Evolutionary conservation across 2,329 filamentous ascomycete genomes (phyloP).

Genomic region (Trichoderma endophyticum): DNA sequence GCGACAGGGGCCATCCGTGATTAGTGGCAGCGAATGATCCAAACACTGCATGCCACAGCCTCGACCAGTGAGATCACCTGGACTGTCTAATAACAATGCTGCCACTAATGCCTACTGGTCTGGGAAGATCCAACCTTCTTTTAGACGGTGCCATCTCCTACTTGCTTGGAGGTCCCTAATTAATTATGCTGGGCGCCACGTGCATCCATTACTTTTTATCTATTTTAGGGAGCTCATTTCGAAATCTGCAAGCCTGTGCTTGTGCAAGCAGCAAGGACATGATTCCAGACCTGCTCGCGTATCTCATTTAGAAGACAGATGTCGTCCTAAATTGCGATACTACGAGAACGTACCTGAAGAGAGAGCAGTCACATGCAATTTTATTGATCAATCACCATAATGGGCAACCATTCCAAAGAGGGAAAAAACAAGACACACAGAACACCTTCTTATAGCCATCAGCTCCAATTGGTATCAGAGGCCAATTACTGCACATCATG

Average conservation of each 20-base stretch:
- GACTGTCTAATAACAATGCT: not conserved
- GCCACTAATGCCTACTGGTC: not conserved
- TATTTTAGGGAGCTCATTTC: constrained; percentile 6
- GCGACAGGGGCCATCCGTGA: constrained; percentile 1
- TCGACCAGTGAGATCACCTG: not conserved
- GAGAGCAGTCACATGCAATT: not conserved
- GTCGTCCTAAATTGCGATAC: not conserved
- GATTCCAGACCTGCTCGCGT: constrained; percentile 7
- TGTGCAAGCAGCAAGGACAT: not conserved
- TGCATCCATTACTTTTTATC: not conserved
- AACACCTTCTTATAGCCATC: not conserved
- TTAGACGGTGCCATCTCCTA: not conserved
- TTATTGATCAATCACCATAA: not conserved
- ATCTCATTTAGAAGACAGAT: constrained; percentile 4
- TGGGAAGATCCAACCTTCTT: not conserved
- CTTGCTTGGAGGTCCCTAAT: not conserved
- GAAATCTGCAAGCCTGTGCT: not conserved
- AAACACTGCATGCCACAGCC: not conserved
- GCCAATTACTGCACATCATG: not conserved
- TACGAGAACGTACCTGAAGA: not conserved
- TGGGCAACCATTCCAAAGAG: not conserved
- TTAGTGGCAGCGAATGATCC: not conserved
- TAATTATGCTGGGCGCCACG: not conserved
- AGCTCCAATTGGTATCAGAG: not conserved
- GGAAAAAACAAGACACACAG: not conserved